Evolutionary conservation across 805 yeast species (phyloP), one percentile per base, ranked within the genome.

Genomic region (Metschnikowia matae): DNA sequence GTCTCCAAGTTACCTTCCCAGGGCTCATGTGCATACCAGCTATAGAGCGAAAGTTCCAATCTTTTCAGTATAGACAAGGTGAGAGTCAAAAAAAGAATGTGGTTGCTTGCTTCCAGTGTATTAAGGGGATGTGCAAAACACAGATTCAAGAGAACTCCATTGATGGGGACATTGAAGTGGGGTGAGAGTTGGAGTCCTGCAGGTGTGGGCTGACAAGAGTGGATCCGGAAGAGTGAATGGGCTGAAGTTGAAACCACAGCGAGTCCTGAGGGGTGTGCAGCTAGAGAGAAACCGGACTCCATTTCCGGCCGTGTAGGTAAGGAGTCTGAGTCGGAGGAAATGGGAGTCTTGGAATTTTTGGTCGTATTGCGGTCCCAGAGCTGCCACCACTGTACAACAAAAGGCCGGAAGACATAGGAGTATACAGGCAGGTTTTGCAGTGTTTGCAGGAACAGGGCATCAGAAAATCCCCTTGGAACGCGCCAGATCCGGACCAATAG

Each of bases 321-420:
- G 29, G 29, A 26, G 29, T 26, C 10, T 4, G 29, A 4, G 29
- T 26, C 11, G 29, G 29, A 26, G 11, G 29, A 26, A 8, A 4
- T 4, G 29, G 11, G 4, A 11, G 1, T 11, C 29, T 26, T 10
- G 29, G 13, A 26, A 26, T 4, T 26, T 4, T 26, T 1, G 29
- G 4, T 8, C 11, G 11, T 10, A 2, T 1, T 4, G 29, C 26
- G 48, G 54, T 38, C 60, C 59, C 33, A 61, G 53, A 49, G 53
- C 18, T 65, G 69, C 82, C 81, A 78, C 81, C 80, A 77, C 54
- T 78, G 81, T 0, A 77, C 78, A 8, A 74, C 72, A 52, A 70
- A 74, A 1, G 81, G 81, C 37, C 66, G 67, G 53, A 58, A 66
- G 4, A 69, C 59, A 31, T 60, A 61, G 17, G 55, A 59, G 1